Conservation (phyloP, 345 rosid genomes). For the Murraya paniculata region DNA sequence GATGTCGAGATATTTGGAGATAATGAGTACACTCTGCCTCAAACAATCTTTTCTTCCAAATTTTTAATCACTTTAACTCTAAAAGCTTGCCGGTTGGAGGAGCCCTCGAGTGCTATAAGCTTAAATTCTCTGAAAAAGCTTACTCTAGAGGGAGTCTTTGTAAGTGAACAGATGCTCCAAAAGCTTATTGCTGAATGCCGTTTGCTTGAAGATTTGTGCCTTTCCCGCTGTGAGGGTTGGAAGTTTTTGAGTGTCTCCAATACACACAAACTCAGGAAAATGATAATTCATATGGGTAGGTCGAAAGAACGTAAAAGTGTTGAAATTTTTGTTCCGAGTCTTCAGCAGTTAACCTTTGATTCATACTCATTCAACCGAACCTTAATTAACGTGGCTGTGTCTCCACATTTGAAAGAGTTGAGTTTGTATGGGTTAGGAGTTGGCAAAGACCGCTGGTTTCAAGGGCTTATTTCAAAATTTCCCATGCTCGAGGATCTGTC, state of each 20-base stretch:
- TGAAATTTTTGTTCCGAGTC: background rate
- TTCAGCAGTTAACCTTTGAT: background rate
- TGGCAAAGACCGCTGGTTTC: background rate
- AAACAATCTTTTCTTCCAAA: background rate
- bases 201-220: background rate
- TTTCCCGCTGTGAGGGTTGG: background rate
- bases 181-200: background rate
- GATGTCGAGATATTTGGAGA: background rate
- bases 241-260: background rate
- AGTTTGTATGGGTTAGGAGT: background rate
- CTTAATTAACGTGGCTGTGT: background rate
- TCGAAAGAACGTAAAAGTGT: background rate
- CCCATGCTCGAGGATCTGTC: background rate
- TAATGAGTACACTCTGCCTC: background rate
- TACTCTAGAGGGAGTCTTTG: background rate
- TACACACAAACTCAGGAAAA: background rate
- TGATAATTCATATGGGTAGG: background rate
- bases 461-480: background rate
- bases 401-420: background rate
- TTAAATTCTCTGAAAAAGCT: background rate
- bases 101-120: background rate
- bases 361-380: too few relatives aligned
- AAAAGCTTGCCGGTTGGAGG: background rate
- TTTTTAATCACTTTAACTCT: background rate
- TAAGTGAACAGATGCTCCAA: background rate